Evolutionary conservation across 495 filamentous ascomycete genomes (phyloP).

Genomic region (Neurospora sp.): DNA sequence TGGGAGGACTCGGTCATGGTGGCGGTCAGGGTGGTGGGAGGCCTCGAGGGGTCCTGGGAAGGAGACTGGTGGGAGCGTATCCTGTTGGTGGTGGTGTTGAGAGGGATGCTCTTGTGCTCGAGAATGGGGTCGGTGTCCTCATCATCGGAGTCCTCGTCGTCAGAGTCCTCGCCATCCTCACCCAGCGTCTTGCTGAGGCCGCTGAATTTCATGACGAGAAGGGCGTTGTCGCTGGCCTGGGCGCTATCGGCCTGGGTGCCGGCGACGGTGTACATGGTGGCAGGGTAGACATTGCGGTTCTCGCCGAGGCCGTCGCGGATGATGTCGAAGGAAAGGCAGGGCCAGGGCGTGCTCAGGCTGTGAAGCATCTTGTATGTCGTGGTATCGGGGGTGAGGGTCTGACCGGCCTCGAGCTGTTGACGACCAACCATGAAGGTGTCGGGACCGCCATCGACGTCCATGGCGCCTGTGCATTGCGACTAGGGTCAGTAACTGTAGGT

Average conservation of each 20-base stretch:
- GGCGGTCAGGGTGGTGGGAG: conserved; percentile 73
- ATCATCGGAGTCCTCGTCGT: conserved; percentile 65
- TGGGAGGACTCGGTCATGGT: conserved; percentile 83
- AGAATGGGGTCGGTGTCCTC: conserved; percentile 88
- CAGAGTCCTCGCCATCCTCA: conserved; percentile 47
- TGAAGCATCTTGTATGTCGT: conserved; percentile 96
- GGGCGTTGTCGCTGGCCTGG: conserved; percentile 72
- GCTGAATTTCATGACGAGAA: conserved; percentile 93
- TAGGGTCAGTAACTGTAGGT: conserved; percentile 9
- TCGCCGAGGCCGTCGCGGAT: conserved; percentile 81
- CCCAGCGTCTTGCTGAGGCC: conserved; percentile 77
- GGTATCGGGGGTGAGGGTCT: conserved; percentile 80
- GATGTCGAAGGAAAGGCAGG: conserved; percentile 92
- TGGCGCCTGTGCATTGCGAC: conserved; percentile 43
- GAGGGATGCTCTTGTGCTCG: conserved; percentile 78
- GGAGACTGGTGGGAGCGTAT: conserved; percentile 74
- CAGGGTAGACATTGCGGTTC: conserved; percentile 80
- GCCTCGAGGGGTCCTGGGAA: conserved; percentile 53
- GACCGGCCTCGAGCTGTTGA: conserved; percentile 73
- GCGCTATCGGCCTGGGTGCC: conserved; percentile 81
- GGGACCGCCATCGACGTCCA: conserved; percentile 77
- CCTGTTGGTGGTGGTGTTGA: conserved; percentile 81
- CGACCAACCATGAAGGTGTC: conserved; percentile 84
- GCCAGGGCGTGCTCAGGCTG: conserved; percentile 84
- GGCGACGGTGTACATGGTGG: conserved; percentile 84